Evolutionary conservation across 2,329 filamentous ascomycete genomes (phyloP).

Genomic region (Ophiognomonia clavigignenti-juglandacearum): DNA sequence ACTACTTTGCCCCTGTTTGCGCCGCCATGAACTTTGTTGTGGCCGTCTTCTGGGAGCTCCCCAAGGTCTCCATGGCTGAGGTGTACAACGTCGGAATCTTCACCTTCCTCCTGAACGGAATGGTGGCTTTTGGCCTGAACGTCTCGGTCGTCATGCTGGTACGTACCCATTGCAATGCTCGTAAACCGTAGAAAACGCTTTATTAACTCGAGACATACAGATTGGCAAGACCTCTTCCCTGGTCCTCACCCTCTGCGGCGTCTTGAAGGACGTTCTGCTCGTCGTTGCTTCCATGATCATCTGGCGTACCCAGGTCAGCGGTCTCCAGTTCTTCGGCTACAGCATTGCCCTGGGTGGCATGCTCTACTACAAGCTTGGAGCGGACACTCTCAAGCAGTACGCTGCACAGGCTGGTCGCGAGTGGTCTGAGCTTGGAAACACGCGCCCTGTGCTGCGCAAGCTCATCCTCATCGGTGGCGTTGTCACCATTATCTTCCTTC

Average conservation of each 20-base stretch:
- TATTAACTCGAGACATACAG: slow-evolving; percentile 40
- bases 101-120: slow-evolving; percentile 70
- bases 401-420: slow-evolving; percentile 65
- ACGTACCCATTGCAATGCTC: slow-evolving; percentile 31
- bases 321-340: slow-evolving; percentile 80
- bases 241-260: slow-evolving; percentile 80
- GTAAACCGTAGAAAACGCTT: too few species aligned
- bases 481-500: slow-evolving; percentile 61
- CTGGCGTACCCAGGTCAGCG: slow-evolving; percentile 70
- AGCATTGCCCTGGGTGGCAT: slow-evolving; percentile 73
- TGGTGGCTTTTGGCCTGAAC: slow-evolving; percentile 76
- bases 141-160: slow-evolving; percentile 83
- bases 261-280: slow-evolving; percentile 83
- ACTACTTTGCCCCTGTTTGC: slow-evolving; percentile 85
- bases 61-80: slow-evolving; percentile 62
- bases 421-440: slow-evolving; percentile 82
- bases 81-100: slow-evolving; percentile 69
- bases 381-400: slow-evolving; percentile 79
- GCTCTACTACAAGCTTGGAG: slow-evolving; percentile 81
- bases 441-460: slow-evolving; percentile 74
- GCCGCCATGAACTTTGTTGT: slow-evolving; percentile 75
- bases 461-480: slow-evolving; percentile 63
- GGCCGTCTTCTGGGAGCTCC: slow-evolving; percentile 69
- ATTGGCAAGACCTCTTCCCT: slow-evolving; percentile 86
- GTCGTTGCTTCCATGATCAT: slow-evolving; percentile 76